Percentiles rank a stretch among this genome's conserved stretches.
Conservation (phyloP, 2,329 filamentous ascomycete species). For the Aspergillus aculeatus region DNA sequence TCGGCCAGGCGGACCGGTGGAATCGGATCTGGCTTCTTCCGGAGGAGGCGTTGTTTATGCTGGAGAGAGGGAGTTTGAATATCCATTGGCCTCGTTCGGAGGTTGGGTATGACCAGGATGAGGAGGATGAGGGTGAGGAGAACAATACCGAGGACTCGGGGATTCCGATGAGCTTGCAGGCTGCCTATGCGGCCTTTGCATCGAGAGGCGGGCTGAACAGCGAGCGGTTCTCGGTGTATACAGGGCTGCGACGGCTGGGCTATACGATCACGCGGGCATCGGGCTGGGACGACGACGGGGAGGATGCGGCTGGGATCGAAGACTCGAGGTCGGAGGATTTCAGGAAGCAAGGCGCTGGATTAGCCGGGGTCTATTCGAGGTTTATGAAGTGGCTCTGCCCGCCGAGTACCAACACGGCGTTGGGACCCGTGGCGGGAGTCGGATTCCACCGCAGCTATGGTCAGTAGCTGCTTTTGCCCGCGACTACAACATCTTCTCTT, state of each 20-base stretch:
- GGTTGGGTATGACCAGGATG: slow-evolving; percentile 26
- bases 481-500: not conserved
- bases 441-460: slow-evolving; percentile 57
- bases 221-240: slow-evolving; percentile 84
- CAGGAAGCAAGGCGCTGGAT: slow-evolving; percentile 21
- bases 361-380: slow-evolving; percentile 31
- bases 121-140: slow-evolving; percentile 39
- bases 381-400: slow-evolving; percentile 37
- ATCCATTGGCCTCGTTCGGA: slow-evolving; percentile 71
- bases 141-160: slow-evolving; percentile 50
- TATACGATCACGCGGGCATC: slow-evolving; percentile 76
- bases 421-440: slow-evolving; percentile 52
- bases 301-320: slow-evolving; percentile 8
- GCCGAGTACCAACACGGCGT: slow-evolving; percentile 28
- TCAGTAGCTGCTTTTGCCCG: slow-evolving; percentile 21
- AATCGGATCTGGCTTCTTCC: slow-evolving; percentile 79
- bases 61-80: slow-evolving; percentile 85
- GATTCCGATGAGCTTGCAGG: slow-evolving; percentile 86
- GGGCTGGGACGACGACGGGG: slow-evolving; percentile 44
- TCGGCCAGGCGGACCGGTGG: slow-evolving; percentile 67
- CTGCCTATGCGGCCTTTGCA: slow-evolving; percentile 81
- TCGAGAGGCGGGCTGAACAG: slow-evolving; percentile 65
- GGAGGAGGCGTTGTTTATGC: slow-evolving; percentile 84
- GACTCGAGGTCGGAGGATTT: not conserved
- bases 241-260: slow-evolving; percentile 76